Conservation (phyloP, 176 grass and related monocot species). For the Oryza meridionalis region DNA sequence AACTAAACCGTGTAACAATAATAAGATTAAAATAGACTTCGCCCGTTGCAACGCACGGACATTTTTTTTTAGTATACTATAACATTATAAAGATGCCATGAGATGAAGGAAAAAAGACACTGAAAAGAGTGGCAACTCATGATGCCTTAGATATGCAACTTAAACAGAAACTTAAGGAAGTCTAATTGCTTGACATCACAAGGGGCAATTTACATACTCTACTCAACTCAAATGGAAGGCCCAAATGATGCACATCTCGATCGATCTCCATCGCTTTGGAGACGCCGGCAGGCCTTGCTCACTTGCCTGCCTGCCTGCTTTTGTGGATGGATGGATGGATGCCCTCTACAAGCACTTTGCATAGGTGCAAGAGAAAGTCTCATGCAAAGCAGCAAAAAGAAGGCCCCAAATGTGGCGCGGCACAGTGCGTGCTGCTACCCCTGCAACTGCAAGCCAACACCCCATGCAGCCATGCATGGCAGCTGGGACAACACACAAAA, state of each 20-base stretch:
- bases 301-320: background rate
- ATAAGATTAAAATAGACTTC: too few relatives aligned
- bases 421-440: background rate
- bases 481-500: background rate
- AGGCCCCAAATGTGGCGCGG: background rate
- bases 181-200: background rate
- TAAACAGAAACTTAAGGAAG: background rate
- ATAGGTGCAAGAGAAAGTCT: constrained; percentile 79
- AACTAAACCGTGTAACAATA: too few relatives aligned
- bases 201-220: background rate
- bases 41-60: too few relatives aligned
- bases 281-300: background rate
- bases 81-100: too few relatives aligned
- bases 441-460: background rate
- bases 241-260: background rate
- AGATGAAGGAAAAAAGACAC: background rate
- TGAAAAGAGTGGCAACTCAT: too few relatives aligned
- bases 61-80: too few relatives aligned
- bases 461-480: background rate
- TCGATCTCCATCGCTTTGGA: constrained; percentile 1
- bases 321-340: constrained; percentile 6
- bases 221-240: background rate
- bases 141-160: too few relatives aligned
- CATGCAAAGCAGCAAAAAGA: constrained; percentile 35
- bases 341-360: constrained; percentile 39